Conservation (phyloP, 108 stramenopile species). For the Pseudonitzschia multiseries region DNA sequence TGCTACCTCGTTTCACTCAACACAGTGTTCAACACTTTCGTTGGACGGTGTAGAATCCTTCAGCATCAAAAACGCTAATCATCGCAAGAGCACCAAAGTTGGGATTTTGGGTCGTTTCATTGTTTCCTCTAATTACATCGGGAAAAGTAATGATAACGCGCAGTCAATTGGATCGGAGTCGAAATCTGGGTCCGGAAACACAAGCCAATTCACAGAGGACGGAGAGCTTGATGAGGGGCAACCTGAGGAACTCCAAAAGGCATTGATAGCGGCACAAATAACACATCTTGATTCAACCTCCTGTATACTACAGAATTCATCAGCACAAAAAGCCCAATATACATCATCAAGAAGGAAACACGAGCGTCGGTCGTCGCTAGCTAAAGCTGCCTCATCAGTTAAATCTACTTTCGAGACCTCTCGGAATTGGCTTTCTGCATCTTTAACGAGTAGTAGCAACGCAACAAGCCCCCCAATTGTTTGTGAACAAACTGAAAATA, state of each 20-base stretch:
- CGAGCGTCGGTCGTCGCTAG: conserved; percentile 7
- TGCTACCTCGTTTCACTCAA: background rate
- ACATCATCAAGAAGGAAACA: background rate
- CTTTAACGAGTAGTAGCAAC: background rate
- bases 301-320: no score
- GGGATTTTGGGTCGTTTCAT: no score
- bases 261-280: no score
- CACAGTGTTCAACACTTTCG: background rate
- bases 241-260: background rate
- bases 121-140: no score
- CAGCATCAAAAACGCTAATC: no score
- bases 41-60: background rate
- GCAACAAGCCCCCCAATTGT: background rate
- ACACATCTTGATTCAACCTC: no score
- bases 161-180: background rate
- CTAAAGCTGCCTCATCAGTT: background rate
- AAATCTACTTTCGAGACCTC: background rate
- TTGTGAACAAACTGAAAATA: background rate
- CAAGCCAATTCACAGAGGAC: background rate
- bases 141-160: background rate
- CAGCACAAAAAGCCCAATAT: no score
- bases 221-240: background rate
- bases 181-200: background rate
- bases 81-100: no score
- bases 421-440: conserved; percentile 7